Conservation (phyloP, 306 rosid genomes). For the Acacia melanoxylon region DNA sequence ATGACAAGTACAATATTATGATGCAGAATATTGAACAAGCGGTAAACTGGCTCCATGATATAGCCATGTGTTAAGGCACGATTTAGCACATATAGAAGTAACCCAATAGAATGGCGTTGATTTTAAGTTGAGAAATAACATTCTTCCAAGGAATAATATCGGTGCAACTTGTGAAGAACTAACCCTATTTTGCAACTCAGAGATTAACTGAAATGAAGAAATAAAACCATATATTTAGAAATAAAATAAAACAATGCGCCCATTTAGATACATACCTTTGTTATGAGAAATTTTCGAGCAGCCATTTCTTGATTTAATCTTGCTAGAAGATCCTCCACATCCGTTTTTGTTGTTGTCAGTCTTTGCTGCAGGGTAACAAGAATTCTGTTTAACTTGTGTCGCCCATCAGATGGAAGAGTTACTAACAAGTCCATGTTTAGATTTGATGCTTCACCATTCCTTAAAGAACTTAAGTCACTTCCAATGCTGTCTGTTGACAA, state of each 20-base stretch:
- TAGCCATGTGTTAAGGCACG: background rate
- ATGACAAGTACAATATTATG: background rate
- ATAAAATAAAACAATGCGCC: background rate
- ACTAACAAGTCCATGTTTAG: slow-evolving; percentile 39
- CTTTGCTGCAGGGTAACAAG: slow-evolving; percentile 65
- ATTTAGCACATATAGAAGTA: background rate
- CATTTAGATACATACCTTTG: slow-evolving; percentile 63
- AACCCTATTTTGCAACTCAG: slow-evolving; percentile 9
- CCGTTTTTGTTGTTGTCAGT: slow-evolving; percentile 64
- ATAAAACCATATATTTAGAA: background rate
- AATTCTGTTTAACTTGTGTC: slow-evolving; percentile 65
- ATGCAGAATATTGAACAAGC: background rate
- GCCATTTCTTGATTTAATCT: slow-evolving; percentile 88
- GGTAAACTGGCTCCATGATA: slow-evolving; percentile 1
- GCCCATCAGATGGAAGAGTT: slow-evolving; percentile 59
- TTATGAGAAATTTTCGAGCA: slow-evolving; percentile 71
- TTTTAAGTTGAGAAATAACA: background rate
- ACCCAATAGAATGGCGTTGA: background rate
- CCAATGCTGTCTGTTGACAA: slow-evolving; percentile 56
- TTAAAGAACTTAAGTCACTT: slow-evolving; percentile 48
- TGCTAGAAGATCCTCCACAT: slow-evolving; percentile 78
- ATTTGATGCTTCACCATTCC: slow-evolving; percentile 45
- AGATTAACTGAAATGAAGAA: background rate
- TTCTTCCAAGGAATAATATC: slow-evolving; percentile 16
- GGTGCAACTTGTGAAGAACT: slow-evolving; percentile 2